Evolutionary conservation across 2,329 filamentous ascomycete genomes (phyloP).

Genomic region (Fusarium concolor): DNA sequence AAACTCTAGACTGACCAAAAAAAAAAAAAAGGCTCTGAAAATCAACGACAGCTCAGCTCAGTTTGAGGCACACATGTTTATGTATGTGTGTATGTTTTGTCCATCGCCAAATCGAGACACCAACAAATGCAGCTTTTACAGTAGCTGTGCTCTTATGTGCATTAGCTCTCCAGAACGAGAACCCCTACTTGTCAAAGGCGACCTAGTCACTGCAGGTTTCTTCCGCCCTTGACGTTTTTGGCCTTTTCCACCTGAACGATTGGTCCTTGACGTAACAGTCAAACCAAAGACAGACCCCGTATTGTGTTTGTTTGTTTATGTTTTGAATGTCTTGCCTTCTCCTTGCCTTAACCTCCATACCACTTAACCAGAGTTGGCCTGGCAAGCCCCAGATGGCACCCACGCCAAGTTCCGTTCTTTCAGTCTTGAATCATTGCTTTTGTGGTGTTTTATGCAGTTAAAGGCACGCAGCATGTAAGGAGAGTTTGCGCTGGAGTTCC

Average conservation of each 20-base stretch:
- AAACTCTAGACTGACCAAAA: constrained; percentile 9
- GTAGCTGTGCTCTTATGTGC: constrained; percentile 15
- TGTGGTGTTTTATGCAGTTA: constrained; percentile 18
- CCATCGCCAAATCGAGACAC: constrained; percentile 9
- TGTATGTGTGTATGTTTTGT: constrained; percentile 9
- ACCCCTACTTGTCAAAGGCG: constrained; percentile 22
- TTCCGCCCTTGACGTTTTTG: constrained; percentile 39
- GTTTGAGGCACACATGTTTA: constrained; percentile 23
- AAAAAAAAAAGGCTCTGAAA: constrained; percentile 4
- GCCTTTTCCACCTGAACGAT: constrained; percentile 22
- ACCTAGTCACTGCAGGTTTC: constrained; percentile 39
- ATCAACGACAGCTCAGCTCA: constrained; percentile 4
- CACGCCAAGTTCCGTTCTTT: constrained; percentile 28
- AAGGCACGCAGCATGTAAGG: constrained; percentile 38
- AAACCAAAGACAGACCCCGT: constrained; percentile 3
- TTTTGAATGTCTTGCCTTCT: constrained; percentile 43
- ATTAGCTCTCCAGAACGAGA: constrained; percentile 25
- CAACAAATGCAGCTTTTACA: constrained; percentile 17
- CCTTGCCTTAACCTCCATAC: constrained; percentile 44
- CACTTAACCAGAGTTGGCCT: constrained; percentile 42
- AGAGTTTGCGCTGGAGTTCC: constrained; percentile 19
- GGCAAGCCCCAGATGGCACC: constrained; percentile 30
- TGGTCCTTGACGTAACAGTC: constrained; percentile 21
- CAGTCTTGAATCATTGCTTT: constrained; percentile 36
- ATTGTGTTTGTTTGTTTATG: constrained; percentile 28